Conservation (phyloP, 495 filamentous ascomycete genomes). For the Penicillium cataractarum region DNA sequence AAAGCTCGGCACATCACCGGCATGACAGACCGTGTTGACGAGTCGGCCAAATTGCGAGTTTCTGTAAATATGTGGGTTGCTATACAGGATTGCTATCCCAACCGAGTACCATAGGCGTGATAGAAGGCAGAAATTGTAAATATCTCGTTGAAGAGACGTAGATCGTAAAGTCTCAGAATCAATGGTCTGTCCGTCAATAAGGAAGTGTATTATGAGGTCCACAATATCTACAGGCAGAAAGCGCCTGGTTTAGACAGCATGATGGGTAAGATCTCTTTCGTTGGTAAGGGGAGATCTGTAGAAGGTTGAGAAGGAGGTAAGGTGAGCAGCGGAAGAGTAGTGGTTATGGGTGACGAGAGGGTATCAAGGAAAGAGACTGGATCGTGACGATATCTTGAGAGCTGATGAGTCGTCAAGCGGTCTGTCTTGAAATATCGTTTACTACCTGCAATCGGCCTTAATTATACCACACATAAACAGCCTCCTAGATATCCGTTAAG, state of each 20-base stretch:
- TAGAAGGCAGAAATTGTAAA: background rate
- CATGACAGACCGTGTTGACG: background rate
- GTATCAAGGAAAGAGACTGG: background rate
- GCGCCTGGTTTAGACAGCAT: background rate
- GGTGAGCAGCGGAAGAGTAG: background rate
- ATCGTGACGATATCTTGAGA: background rate
- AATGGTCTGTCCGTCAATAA: background rate
- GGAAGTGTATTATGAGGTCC: background rate
- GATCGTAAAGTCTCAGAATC: too few species aligned
- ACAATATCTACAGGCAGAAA: background rate
- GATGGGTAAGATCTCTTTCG: background rate
- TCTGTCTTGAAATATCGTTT: background rate
- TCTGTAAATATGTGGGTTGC: background rate
- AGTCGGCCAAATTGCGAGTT: background rate
- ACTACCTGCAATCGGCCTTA: background rate
- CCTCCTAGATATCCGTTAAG: background rate
- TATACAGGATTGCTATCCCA: background rate
- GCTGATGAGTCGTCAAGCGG: background rate
- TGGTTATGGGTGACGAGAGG: background rate
- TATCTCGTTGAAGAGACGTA: too few species aligned
- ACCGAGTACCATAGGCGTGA: background rate
- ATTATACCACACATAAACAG: background rate
- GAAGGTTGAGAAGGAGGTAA: too few species aligned
- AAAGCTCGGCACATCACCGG: background rate
- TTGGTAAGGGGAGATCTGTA: background rate